These are phyloP conservation scores for Acacia concinna DNA, from an alignment of 331 rosid genomes.

Conservation along the genomic window DNA sequence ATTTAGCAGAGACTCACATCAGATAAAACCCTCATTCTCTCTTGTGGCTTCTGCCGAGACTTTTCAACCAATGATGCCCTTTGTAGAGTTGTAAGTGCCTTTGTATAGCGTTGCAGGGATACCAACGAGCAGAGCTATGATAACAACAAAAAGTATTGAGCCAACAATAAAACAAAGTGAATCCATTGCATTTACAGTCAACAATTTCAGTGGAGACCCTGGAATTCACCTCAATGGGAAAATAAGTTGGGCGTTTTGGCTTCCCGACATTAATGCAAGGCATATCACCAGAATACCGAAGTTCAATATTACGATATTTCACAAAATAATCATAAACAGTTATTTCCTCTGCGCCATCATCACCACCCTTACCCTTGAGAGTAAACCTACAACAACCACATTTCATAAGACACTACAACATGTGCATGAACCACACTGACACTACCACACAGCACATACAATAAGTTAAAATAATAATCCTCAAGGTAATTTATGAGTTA, in stretches of 20 bases:
- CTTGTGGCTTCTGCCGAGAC: slow-evolving; percentile 94
- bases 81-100: slow-evolving; percentile 72
- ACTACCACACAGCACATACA: slow-evolving; percentile 3
- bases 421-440: slow-evolving; percentile 3
- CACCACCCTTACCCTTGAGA: slow-evolving; percentile 55
- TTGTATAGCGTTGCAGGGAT: slow-evolving; percentile 84
- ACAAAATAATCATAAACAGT: slow-evolving; percentile 83
- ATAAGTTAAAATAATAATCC: neutral
- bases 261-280: slow-evolving; percentile 94
- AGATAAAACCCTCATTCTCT: slow-evolving; percentile 78
- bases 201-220: neutral
- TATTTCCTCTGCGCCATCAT: slow-evolving; percentile 43
- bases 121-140: slow-evolving; percentile 76
- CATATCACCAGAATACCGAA: slow-evolving; percentile 68
- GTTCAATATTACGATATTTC: slow-evolving; percentile 56
- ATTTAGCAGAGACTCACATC: slow-evolving; percentile 50
- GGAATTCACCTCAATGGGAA: slow-evolving; percentile 77
- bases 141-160: neutral
- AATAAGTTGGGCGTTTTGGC: slow-evolving; percentile 86
- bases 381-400: slow-evolving; percentile 55
- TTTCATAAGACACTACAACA: neutral
- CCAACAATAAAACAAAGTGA: neutral
- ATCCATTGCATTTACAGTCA: neutral
- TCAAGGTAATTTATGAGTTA: slow-evolving; percentile 7
- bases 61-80: slow-evolving; percentile 88